phyloP scores from a whole-genome alignment of 768 basidiomycete genomes.

The Leccinellum albellum region DNA sequence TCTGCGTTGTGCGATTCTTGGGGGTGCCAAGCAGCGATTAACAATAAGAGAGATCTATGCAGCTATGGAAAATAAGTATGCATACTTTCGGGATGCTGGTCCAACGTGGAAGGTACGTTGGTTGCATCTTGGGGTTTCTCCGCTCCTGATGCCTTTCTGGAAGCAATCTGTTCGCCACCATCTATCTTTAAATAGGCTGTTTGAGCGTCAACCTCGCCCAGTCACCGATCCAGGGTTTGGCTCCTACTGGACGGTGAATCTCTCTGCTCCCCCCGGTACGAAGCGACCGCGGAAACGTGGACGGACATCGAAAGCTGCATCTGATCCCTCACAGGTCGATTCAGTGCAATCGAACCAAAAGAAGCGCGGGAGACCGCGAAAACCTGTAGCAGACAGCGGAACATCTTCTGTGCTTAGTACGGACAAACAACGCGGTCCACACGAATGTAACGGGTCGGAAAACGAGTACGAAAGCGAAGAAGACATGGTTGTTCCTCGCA shows the following conservation, averaged over 20 bases:
- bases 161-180: slow-evolving; percentile 89
- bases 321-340: slow-evolving; percentile 14
- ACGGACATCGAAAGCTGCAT: slow-evolving; percentile 47
- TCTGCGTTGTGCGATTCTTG: slow-evolving; percentile 78
- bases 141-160: slow-evolving; percentile 7
- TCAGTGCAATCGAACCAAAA: slow-evolving; percentile 21
- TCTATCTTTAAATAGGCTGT: slow-evolving; percentile 75
- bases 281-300: slow-evolving; percentile 83
- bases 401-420: slow-evolving; percentile 25
- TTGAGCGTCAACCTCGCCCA: slow-evolving; percentile 78
- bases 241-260: slow-evolving; percentile 88
- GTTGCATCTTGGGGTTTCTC: neutral
- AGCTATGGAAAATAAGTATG: slow-evolving; percentile 82
- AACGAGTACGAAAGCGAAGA: slow-evolving; percentile 67
- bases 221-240: slow-evolving; percentile 85
- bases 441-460: slow-evolving; percentile 43
- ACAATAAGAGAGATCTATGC: slow-evolving; percentile 85
- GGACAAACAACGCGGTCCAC: slow-evolving; percentile 36
- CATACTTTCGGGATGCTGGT: slow-evolving; percentile 76
- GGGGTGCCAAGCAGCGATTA: slow-evolving; percentile 67
- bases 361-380: slow-evolving; percentile 42
- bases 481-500: slow-evolving; percentile 47
- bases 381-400: slow-evolving; percentile 18
- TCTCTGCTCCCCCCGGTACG: slow-evolving; percentile 79
- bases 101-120: slow-evolving; percentile 76